Evolutionary conservation across 1,284 basidiomycete species (phyloP), one percentile per base, ranked within the genome.

Genomic region (Flammula alnicola): DNA sequence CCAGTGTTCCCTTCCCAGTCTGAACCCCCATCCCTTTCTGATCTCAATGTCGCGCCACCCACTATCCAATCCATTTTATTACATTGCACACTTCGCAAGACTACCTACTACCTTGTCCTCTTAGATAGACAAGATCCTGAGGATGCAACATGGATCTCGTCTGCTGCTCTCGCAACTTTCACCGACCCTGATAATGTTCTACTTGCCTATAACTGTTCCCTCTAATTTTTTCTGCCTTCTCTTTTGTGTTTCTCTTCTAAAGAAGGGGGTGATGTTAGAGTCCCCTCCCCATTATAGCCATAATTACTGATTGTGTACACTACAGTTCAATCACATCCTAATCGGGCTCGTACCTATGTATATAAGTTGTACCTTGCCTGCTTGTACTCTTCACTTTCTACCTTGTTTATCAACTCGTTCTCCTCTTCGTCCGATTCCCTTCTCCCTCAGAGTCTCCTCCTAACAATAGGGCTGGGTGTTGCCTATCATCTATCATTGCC

Each of bases 201-300:
- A n/a, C 14, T 27, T 43, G 17, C 41, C 9, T 30, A 43, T 20
- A 43, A 17, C 12, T 12, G 7, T 9, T 43, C 27, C 19, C 5
- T 39, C 19, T 17, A 23, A n/a, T n/a, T n/a, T n/a, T n/a, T n/a
- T n/a, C n/a, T n/a, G 16, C 22, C 8, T 14, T 19, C 20, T 23
- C 37, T 9, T 19, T 8, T 11, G 37, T 5, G 16, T 8, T 19
- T 8, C 8, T 8, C 37, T 6, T 19, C 41, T 43, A 30, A 19
- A 30, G 27, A 16, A 43, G 41, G 41, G 41, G 41, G 41, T 43
- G 19, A 30, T 43, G 41, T 43, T 16, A 43, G n/a, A n/a, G n/a
- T n/a, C n/a, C n/a, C n/a, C n/a, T n/a, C n/a, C n/a, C n/a, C n/a
- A n/a, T n/a, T n/a, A n/a, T n/a, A n/a, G n/a, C n/a, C n/a, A n/a